Evolutionary conservation across 2,329 filamentous ascomycete genomes (phyloP), one percentile per base, ranked within the genome.

Genomic region (Myriosclerotinia curreyana): DNA sequence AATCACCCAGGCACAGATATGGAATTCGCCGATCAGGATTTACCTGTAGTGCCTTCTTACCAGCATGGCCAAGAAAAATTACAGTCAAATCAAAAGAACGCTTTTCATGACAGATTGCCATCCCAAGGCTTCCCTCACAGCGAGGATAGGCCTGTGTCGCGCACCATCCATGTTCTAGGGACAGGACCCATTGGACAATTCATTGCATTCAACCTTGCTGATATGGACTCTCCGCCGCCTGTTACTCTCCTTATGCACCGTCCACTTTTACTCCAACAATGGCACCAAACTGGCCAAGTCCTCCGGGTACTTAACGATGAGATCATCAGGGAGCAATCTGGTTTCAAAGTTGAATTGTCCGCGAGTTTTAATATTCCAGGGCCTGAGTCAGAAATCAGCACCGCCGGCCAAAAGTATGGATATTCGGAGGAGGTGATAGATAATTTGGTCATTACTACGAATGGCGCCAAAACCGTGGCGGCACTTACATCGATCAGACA

Each of bases 401-500:
- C 20, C 42, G 34, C 42, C 8, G 28, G 62, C 49, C 62, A 65
- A 58, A 68, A 54, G 36, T 69, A 36, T 62, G 72, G 40, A 73
- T 80, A 60, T 71, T 61, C 68, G 5, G 55, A 65, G 31, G 66
- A 65, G 42, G 49, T 68, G 3, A 95, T 96, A 62, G 82, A 88
- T 69, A 86, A 88, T 69, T 79, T 95, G 52, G 84, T 96, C 51
- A 80, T 95, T 25, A 85, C 87, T 1, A 86, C 85, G 31, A 87
- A 88, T 72, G 82, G 88, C 0, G 78, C 82, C 14, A 74, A 80
- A 44, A 86, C 86, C 0, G 73, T 85, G 36, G 72, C 78, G 11
- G 85, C 87, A 1, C 73, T 96, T 31, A 72, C 79, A 4, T 77
- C 80, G 0, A 79, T 95, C 62, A 83, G 81, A 62, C 82, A 91